Base-by-base conservation (phyloP, 768 basidiomycete species). In the Sporobolomyces phaffii region DNA sequence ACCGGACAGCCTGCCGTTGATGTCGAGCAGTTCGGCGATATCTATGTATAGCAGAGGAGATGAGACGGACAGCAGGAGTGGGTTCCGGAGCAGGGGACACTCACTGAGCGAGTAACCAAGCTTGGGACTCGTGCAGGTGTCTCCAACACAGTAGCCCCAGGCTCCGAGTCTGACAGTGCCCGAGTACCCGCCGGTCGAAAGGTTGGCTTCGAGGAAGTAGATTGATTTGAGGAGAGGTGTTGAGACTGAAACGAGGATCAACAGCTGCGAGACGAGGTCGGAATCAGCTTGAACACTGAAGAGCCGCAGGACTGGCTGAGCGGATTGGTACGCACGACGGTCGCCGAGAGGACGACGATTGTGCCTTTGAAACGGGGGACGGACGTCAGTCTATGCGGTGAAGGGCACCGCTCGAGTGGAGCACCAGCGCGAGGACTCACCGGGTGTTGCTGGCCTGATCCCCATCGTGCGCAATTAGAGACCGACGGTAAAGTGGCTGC, bases 91-190 rank as follows among this genome's bases (percentile, higher is more conserved):
- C 31, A 13, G 26, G 24, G 22, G 56, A 17, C 20, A 81, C 87
- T 78, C 75, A 93, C 93, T 83, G 60, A 97, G 84, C 72, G 90
- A 77, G 77, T 97, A 98, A 48, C 94, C 94, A 26, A 98, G 83
- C 3, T 84, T 82, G 0, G 91, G 85, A 31, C 80, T 86, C 15
- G 89, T 88, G 79, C 94, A 98, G 7, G 81, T 87, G 10, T 82
- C 84, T 24, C 49, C 65, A 10, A 87, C 56, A 76, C 94, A 99
- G 75, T 91, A 98, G 0, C 94, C 94, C 57, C 96, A 79, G 0
- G 89, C 89, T 13, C 94, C 94, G 74, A 99, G 87, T 0, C 84
- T 89, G 36, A 94, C 83, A 2, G 82, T 78, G 28, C 88, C 90
- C 3, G 52, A 38, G 54, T 64, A 47, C 53, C 78, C 81, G 50